Percentiles rank a stretch among this genome's conserved stretches.
Conservation (phyloP, 352 stramenopile species). For the Globisporangium apiculatum region DNA sequence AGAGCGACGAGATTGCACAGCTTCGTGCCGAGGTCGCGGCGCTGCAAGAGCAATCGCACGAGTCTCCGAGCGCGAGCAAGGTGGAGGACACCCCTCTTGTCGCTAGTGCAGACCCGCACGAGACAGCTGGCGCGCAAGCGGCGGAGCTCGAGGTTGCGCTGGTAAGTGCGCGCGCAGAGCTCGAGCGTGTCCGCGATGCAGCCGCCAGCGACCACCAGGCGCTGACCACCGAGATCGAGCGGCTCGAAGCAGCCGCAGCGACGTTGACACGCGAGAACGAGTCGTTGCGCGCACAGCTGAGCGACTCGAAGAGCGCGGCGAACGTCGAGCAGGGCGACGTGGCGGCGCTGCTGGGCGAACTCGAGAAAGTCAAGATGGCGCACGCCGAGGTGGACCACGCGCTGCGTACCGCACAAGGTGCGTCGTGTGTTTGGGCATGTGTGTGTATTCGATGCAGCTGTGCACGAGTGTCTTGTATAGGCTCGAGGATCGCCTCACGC, state of each 20-base stretch:
- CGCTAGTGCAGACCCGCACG: background rate
- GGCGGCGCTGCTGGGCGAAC: slow-evolving; percentile 35
- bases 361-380: slow-evolving; percentile 56
- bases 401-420: slow-evolving; percentile 35
- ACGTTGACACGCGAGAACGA: slow-evolving; percentile 10
- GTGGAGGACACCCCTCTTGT: background rate
- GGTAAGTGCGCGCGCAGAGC: slow-evolving; percentile 1
- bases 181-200: background rate
- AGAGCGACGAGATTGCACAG: slow-evolving; percentile 2
- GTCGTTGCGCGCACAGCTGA: slow-evolving; percentile 4
- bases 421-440: background rate
- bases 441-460: too few species aligned
- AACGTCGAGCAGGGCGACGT: slow-evolving; percentile 11
- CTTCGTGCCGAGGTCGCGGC: background rate
- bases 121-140: slow-evolving; percentile 1
- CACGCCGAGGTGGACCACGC: slow-evolving; percentile 38
- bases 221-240: background rate
- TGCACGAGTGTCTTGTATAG: too few species aligned
- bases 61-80: too few species aligned
- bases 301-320: background rate
- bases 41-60: background rate
- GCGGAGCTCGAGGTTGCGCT: slow-evolving; percentile 5
- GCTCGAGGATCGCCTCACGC: too few species aligned
- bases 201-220: background rate
- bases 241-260: background rate